A percentile compares a stretch with the other conserved stretches of the same genome.
Evolutionary conservation across 371 early-diverging fungal species (phyloP).

Genomic region (Rhizopus microsporus): DNA sequence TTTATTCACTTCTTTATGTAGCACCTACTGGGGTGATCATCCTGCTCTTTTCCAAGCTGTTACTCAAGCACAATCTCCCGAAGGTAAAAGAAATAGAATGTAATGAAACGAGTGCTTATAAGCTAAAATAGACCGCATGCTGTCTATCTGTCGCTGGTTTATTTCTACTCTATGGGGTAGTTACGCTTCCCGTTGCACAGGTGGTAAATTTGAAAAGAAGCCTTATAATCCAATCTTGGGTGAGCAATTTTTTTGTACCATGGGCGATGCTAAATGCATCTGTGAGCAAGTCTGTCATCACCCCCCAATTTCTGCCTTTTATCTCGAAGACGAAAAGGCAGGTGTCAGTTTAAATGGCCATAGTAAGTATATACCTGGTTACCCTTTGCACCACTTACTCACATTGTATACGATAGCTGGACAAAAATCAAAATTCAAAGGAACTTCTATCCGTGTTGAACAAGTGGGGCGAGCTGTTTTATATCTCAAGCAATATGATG

Average conservation of each 20-base stretch:
- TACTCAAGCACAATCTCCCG: constrained; percentile 51
- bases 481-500: constrained; percentile 47
- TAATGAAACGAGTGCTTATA: background rate
- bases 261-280: constrained; percentile 41
- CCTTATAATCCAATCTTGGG: constrained; percentile 88
- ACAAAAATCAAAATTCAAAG: constrained; percentile 70
- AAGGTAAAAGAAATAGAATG: constrained; percentile 29
- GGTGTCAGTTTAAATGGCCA: constrained; percentile 69
- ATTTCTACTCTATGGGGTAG: constrained; percentile 72
- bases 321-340: constrained; percentile 66
- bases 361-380: constrained; percentile 40
- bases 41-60: constrained; percentile 43
- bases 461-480: constrained; percentile 61
- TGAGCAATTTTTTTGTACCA: constrained; percentile 74
- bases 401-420: constrained; percentile 28
- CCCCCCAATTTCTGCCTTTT: constrained; percentile 86
- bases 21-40: constrained; percentile 35
- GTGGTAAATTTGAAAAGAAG: constrained; percentile 65
- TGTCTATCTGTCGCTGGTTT: constrained; percentile 33
- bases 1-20: constrained; percentile 3
- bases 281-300: constrained; percentile 93
- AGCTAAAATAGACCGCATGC: constrained; percentile 22
- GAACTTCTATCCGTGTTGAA: constrained; percentile 64
- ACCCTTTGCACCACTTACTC: no score
- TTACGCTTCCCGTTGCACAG: constrained; percentile 44